phyloP scores from a whole-genome alignment of 495 filamentous ascomycete genomes.

The Penicillium flavigenum region DNA sequence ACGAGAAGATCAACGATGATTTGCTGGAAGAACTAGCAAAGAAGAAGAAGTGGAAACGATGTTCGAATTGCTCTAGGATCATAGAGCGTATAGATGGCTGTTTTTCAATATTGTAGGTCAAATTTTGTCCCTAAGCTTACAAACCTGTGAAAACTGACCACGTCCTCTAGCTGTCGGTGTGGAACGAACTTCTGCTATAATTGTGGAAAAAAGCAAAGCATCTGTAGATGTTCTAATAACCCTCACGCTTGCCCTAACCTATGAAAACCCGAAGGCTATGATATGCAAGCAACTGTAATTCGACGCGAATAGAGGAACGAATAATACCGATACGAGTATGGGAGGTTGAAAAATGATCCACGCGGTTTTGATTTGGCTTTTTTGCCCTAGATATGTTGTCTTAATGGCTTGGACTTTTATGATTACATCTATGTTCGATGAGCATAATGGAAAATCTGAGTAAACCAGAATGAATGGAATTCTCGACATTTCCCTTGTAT shows the following conservation, averaged over 20 bases:
- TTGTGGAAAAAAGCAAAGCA: neutral
- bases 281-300: neutral
- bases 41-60: constrained; percentile 2
- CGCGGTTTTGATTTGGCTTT: neutral
- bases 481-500: no score
- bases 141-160: neutral
- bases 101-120: neutral
- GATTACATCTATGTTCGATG: neutral
- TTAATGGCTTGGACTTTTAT: neutral
- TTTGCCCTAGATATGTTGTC: neutral
- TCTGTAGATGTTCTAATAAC: neutral
- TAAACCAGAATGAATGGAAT: no score
- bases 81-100: neutral
- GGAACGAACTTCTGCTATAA: neutral
- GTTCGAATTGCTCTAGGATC: neutral
- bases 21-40: neutral
- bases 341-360: neutral
- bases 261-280: neutral
- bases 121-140: neutral
- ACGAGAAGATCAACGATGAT: neutral
- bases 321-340: neutral
- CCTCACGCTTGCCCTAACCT: neutral
- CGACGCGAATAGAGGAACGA: neutral
- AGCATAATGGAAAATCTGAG: neutral
- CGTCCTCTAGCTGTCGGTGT: neutral